phyloP scores from a whole-genome alignment of 768 basidiomycete species.

The Mycena latifolia region DNA sequence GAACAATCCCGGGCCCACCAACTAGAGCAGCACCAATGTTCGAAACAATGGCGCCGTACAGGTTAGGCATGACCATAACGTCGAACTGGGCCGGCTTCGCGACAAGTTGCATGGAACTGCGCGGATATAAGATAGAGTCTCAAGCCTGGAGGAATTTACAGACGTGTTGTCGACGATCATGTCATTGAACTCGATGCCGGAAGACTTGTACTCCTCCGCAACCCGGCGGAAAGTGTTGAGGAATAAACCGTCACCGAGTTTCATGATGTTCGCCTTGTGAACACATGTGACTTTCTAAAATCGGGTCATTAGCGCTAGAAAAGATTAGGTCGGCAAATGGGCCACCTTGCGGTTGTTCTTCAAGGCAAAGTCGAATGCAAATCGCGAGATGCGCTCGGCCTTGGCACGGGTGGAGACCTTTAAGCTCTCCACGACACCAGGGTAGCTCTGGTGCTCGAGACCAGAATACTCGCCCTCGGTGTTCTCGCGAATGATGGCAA shows the following conservation, averaged over 20 bases:
- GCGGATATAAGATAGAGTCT: conserved; percentile 17
- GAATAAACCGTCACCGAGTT: conserved; percentile 99
- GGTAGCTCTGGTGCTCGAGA: conserved; percentile 96
- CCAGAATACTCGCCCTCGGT: conserved; percentile 99
- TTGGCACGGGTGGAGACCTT: conserved; percentile 97
- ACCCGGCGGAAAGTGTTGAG: conserved; percentile 97
- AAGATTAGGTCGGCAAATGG: conserved; percentile 1
- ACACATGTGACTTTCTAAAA: conserved; percentile 97
- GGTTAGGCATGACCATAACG: conserved; percentile 99
- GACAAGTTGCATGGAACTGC: conserved; percentile 98
- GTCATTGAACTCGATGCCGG: conserved; percentile 93
- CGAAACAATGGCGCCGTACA: conserved; percentile 97
- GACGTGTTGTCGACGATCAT: conserved; percentile 99
- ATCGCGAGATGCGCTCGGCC: conserved; percentile 95
- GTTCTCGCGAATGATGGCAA: conserved; percentile 99
- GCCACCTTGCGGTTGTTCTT: conserved; percentile 97
- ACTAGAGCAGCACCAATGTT: conserved; percentile 99
- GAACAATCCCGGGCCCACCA: conserved; percentile 97
- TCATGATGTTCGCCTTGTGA: conserved; percentile 99
- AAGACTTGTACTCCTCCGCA: conserved; percentile 95
- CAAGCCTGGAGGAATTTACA: conserved; percentile 37
- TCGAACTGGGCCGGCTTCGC: conserved; percentile 97
- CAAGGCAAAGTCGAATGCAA: conserved; percentile 98
- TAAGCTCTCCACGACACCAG: conserved; percentile 97
- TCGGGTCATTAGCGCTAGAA: conserved; percentile 17